Conservation (phyloP, 306 rosid genomes). For the Myrica gale region DNA sequence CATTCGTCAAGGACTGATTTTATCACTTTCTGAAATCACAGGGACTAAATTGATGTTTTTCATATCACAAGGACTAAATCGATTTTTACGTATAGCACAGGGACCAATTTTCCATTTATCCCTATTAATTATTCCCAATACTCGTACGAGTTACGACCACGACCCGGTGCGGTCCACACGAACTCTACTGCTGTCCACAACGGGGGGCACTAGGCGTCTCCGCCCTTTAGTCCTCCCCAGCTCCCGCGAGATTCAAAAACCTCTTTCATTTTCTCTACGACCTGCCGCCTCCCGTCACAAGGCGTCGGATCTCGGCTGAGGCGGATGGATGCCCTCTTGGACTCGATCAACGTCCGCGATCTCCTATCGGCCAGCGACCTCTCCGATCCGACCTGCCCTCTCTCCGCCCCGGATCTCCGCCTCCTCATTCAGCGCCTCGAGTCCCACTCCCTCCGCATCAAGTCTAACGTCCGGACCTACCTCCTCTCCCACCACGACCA, state of each 20-base stretch:
- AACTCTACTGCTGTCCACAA: not conserved
- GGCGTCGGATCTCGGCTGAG: constrained; percentile 2
- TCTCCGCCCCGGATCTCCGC: constrained; percentile 96
- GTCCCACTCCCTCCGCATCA: constrained; percentile 82
- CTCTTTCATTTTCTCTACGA: not conserved
- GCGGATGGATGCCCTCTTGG: constrained; percentile 73
- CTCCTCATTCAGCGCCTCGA: constrained; percentile 93
- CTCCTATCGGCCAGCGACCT: constrained; percentile 83
- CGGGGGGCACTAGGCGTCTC: not conserved
- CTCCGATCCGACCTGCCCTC: constrained; percentile 74
- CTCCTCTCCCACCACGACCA: constrained; percentile 68
- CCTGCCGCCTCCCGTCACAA: not conserved
- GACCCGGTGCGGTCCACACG: too few species aligned
- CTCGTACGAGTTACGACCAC: too few species aligned
- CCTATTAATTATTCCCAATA: too few species aligned
- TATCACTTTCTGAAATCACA: too few species aligned
- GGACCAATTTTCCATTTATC: too few species aligned
- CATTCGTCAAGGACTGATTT: too few species aligned
- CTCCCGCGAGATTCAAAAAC: not conserved
- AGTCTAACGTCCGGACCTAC: constrained; percentile 68
- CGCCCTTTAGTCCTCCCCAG: not conserved
- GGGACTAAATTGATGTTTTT: too few species aligned
- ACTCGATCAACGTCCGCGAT: constrained; percentile 70
- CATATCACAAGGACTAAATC: too few species aligned
- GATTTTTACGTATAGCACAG: too few species aligned